Evolutionary conservation across 1,284 basidiomycete species (phyloP), one percentile per base, ranked within the genome.

Genomic region (Tausonia pullulans): DNA sequence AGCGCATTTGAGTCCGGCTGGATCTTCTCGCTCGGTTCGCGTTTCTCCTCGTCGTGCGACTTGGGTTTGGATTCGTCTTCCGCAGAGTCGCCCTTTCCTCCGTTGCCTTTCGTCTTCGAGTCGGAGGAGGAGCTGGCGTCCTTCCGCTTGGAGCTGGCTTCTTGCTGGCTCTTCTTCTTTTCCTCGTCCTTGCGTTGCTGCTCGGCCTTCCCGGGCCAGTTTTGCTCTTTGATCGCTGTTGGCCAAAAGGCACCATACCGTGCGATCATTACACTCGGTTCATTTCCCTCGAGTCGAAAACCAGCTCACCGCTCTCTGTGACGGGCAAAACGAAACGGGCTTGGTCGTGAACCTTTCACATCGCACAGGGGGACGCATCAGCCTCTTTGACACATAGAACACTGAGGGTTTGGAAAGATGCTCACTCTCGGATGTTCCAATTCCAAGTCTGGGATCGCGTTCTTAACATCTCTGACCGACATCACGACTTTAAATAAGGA

Each of bases 151-250:
- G 1, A 1, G 27, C 41, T 44, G 41, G 61, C 43, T 39, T 63
- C 55, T 14, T 67, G n/a, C 4, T 59, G 27, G 41, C 53, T 51
- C 50, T 67, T 61, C 41, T 72, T 68, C 59, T 72, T 67, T 65
- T 69, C 68, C 60, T 68, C 48, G 63, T 69, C 69, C 52, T 70
- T 65, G 8, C 60, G 67, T 46, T 70, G 69, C 46, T 67, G 61
- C 68, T 70, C 70, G 54, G 66, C 69, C 62, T 70, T 71, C 51
- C 71, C 69, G 8, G 48, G 11, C 67, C 67, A 69, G 4, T 67
- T 70, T 56, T 64, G 69, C 60, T 62, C 69, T 69, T 67, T 69
- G 61, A 63, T 67, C 67, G 67, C 69, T 68, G 44, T 63, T 59
- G 39, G 7, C n/a, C 14, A 27, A 43, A 6, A 16, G 39, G 4